These are phyloP conservation scores for Apiotrichum porosum DNA, from an alignment of 1,284 basidiomycete species.

Conservation along the genomic window DNA sequence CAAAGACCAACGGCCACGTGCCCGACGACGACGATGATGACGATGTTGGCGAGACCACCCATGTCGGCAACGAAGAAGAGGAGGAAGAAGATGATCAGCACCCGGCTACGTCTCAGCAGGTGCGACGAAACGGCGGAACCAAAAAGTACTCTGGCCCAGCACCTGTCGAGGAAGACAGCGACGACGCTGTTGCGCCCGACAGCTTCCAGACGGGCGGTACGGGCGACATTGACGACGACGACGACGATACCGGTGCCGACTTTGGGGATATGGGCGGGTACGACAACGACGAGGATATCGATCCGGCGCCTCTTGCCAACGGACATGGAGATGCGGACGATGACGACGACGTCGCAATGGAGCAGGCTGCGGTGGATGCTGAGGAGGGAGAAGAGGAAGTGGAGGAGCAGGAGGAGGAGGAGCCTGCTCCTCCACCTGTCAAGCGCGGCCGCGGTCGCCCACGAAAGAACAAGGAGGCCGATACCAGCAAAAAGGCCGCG, in stretches of 20 bases:
- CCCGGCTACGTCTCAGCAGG: too few relatives aligned
- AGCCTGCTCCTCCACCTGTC: background rate
- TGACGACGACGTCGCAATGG: background rate
- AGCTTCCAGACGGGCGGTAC: background rate
- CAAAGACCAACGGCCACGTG: too few relatives aligned
- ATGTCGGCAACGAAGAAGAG: slow-evolving; percentile 17
- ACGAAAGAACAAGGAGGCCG: slow-evolving; percentile 9
- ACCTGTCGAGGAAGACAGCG: slow-evolving; percentile 14
- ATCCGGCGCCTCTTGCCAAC: slow-evolving; percentile 1
- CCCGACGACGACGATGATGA: background rate
- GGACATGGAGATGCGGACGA: slow-evolving; percentile 2
- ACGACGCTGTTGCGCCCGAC: slow-evolving; percentile 20
- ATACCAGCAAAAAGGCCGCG: too few relatives aligned
- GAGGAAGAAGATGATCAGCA: background rate
- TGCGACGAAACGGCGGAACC: background rate
- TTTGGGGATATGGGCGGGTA: background rate
- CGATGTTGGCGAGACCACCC: background rate
- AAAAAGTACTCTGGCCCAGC: background rate
- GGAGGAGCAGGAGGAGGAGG: slow-evolving; percentile 3
- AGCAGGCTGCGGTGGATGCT: background rate
- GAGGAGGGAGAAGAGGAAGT: background rate
- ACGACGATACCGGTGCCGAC: background rate
- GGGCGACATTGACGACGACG: background rate
- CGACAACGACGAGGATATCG: background rate
- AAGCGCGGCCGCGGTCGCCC: slow-evolving; percentile 4